Conservation (phyloP, 768 basidiomycete genomes). For the Calocera cornea region DNA sequence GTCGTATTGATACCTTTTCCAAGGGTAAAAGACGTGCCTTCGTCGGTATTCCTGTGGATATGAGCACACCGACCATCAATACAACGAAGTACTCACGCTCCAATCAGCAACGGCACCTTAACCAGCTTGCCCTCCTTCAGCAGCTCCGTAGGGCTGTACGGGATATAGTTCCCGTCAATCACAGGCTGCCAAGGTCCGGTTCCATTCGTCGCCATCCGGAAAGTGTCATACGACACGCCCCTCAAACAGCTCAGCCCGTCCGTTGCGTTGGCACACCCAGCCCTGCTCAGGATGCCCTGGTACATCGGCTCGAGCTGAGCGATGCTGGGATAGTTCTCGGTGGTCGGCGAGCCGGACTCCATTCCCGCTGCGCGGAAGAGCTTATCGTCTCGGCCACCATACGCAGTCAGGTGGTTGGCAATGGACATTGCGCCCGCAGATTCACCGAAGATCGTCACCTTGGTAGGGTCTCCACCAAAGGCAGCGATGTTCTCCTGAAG, state of each 20-base stretch:
- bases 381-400: constrained; percentile 33
- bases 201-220: constrained; percentile 11
- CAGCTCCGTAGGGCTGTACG: background rate
- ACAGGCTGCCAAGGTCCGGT: constrained; percentile 3
- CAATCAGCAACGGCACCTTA: constrained; percentile 13
- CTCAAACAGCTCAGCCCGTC: constrained; percentile 13
- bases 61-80: background rate
- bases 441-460: constrained; percentile 44
- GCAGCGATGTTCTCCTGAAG: constrained; percentile 21
- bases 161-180: constrained; percentile 12
- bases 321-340: constrained; percentile 12
- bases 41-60: constrained; percentile 9
- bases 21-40: constrained; percentile 9
- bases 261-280: constrained; percentile 6
- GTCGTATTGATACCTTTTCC: constrained; percentile 6
- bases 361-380: constrained; percentile 40
- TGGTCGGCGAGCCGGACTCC: constrained; percentile 37
- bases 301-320: background rate
- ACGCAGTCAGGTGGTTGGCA: constrained; percentile 33
- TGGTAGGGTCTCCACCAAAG: constrained; percentile 22
- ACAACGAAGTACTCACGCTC: background rate
- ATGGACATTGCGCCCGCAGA: constrained; percentile 44
- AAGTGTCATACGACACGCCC: constrained; percentile 6
- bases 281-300: constrained; percentile 3
- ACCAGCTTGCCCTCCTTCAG: constrained; percentile 7